phyloP scores from a whole-genome alignment of 768 basidiomycete species.

The Russula brevipes region DNA sequence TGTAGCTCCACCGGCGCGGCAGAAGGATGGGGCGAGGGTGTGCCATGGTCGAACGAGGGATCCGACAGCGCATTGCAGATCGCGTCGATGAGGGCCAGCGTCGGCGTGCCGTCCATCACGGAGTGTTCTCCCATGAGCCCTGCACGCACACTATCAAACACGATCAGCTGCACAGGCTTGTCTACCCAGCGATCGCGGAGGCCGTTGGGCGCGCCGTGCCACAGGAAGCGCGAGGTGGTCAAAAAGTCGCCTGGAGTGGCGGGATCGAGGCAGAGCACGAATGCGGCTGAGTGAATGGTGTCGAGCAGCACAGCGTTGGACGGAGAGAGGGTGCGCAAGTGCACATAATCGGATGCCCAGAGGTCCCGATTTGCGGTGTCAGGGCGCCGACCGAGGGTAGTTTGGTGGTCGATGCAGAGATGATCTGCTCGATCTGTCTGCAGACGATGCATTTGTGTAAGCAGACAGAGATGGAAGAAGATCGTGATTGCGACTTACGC shows the following conservation, averaged over 20 bases:
- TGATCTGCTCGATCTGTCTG: slow-evolving; percentile 70
- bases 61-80: slow-evolving; percentile 56
- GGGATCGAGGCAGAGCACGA: slow-evolving; percentile 73
- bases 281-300: slow-evolving; percentile 79
- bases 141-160: slow-evolving; percentile 75
- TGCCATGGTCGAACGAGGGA: slow-evolving; percentile 60
- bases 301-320: slow-evolving; percentile 61
- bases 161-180: slow-evolving; percentile 83
- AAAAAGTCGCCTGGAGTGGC: slow-evolving; percentile 49
- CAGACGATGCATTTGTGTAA: background rate
- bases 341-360: slow-evolving; percentile 56
- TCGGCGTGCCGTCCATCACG: slow-evolving; percentile 87
- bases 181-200: slow-evolving; percentile 81
- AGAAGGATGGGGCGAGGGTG: slow-evolving; percentile 29
- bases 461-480: background rate
- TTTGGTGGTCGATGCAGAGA: slow-evolving; percentile 49
- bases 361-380: slow-evolving; percentile 76
- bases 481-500: slow-evolving; percentile 37
- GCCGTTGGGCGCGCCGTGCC: slow-evolving; percentile 69
- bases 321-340: slow-evolving; percentile 45
- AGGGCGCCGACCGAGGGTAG: slow-evolving; percentile 73
- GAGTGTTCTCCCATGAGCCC: slow-evolving; percentile 94
- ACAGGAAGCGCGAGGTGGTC: slow-evolving; percentile 64
- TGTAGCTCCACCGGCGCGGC: slow-evolving; percentile 50
- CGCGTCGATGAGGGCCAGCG: slow-evolving; percentile 64